These are phyloP conservation scores for Cryphonectria nitschkei DNA, from an alignment of 2,329 filamentous ascomycete genomes.

Conservation along the genomic window DNA sequence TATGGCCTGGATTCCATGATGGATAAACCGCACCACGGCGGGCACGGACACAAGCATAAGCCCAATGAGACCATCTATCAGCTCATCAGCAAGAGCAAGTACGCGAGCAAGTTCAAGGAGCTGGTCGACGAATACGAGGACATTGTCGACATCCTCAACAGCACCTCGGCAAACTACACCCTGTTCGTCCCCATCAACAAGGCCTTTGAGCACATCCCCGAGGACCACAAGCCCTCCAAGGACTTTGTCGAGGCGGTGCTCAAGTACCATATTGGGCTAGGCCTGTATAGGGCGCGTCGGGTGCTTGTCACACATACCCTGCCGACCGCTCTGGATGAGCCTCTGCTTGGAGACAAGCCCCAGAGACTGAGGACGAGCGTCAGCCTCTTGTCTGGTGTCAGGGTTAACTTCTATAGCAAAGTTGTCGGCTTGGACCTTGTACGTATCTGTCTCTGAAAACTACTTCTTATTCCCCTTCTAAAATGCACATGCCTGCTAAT, in stretches of 20 bases:
- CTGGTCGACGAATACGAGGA: constrained; percentile 75
- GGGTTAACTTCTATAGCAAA: constrained; percentile 77
- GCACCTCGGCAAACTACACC: constrained; percentile 74
- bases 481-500: background rate
- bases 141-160: constrained; percentile 74
- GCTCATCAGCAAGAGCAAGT: constrained; percentile 73
- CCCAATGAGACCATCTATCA: constrained; percentile 78
- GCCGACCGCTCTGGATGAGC: constrained; percentile 66
- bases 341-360: constrained; percentile 63
- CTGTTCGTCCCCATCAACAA: constrained; percentile 79
- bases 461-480: background rate
- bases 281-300: constrained; percentile 66
- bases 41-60: constrained; percentile 36
- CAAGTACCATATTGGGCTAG: constrained; percentile 74
- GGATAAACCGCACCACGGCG: constrained; percentile 22
- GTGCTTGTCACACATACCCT: constrained; percentile 76
- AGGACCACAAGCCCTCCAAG: constrained; percentile 65
- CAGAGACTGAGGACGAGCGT: constrained; percentile 76
- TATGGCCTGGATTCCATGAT: constrained; percentile 8
- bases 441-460: constrained; percentile 35
- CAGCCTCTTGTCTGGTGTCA: constrained; percentile 62
- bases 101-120: constrained; percentile 76
- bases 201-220: constrained; percentile 69
- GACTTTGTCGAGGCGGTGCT: constrained; percentile 71
- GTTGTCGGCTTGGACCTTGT: constrained; percentile 73